Evolutionary conservation across 208 protist species (phyloP), one percentile per base, ranked within the genome.

Genomic region (Leishmania guyanensis): DNA sequence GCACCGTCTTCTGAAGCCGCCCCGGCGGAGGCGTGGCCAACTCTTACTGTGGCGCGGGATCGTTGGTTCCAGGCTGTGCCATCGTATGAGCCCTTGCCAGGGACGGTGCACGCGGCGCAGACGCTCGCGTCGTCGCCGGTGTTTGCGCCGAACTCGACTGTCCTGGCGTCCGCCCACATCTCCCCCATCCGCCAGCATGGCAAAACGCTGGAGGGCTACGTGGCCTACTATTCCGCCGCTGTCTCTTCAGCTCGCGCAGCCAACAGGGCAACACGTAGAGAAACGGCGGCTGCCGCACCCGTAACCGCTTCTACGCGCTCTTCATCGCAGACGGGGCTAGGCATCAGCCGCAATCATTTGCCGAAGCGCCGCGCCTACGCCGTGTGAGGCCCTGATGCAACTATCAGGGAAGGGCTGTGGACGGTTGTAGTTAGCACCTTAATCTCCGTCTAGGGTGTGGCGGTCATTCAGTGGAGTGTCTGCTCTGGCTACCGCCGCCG

Each of bases 11-110:
- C 54, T 46, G 68, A 60, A 71, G 8, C 33, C 3, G 39, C 56
- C 50, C 48, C 72, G 36, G 74, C 74, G 33, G 78, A 69, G 26
- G 75, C 85, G 75, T 87, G 83, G 81, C 81, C 85, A 22, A 51
- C 86, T 17, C 68, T 75, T 14, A 43, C 66, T 20, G 29, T 77
- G 75, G 69, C 58, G 78, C 84, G 65, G 58, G 72, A 85, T 54
- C 85, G 90, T 48, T 97, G 93, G 93, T 97, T 97, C 75, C 84
- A 87, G 8, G 88, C 87, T 56, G 91, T 97, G 26, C 91, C 93
- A 36, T 87, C 84, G 14, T 93, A 91, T 86, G 90, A 93, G 71
- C 93, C 93, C 51, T 88, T 97, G 64, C 93, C 93, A 12, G 93
- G 93, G 22, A 95, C 91, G 9, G 75, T 86, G 66, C 84, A 88